phyloP scores from a whole-genome alignment of 441 rosid species.

The Mallotus repandus region DNA sequence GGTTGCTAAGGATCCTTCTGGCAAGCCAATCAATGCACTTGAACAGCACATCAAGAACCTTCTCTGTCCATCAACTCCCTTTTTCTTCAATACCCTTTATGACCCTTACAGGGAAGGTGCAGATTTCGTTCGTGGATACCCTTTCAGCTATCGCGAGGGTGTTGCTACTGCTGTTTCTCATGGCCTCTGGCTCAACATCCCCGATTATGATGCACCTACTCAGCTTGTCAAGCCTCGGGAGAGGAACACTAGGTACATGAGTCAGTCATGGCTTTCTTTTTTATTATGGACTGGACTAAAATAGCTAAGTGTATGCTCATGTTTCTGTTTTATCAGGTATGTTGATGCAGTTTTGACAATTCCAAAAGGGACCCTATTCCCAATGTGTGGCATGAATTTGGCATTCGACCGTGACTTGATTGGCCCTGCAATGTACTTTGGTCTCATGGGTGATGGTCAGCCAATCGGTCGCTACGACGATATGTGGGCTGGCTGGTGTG shows the following conservation, averaged over 20 bases:
- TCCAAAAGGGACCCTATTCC: constrained; percentile 94
- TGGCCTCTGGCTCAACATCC: constrained; percentile 98
- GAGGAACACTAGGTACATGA: constrained; percentile 69
- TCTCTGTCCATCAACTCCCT: constrained; percentile 77
- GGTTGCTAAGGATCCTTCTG: constrained; percentile 86
- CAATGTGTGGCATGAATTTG: constrained; percentile 98
- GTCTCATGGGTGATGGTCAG: constrained; percentile 99
- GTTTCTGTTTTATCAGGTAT: constrained; percentile 39
- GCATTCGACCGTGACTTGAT: constrained; percentile 83
- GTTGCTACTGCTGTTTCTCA: constrained; percentile 93
- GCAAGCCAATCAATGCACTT: constrained; percentile 76
- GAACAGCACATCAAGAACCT: constrained; percentile 93
- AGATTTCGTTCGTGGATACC: constrained; percentile 96
- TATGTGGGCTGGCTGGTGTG: constrained; percentile 99
- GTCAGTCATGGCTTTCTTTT: background rate
- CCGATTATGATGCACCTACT: constrained; percentile 94
- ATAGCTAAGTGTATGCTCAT: background rate
- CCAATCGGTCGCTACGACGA: constrained; percentile 97
- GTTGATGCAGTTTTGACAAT: constrained; percentile 93
- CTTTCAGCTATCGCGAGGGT: constrained; percentile 94
- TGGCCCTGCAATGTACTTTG: constrained; percentile 98
- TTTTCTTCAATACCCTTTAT: constrained; percentile 92
- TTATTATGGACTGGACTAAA: background rate
- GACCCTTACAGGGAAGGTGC: constrained; percentile 91
- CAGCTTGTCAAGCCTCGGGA: constrained; percentile 95